phyloP scores from a whole-genome alignment of 1,284 basidiomycete species.

The Malassezia globosa region DNA sequence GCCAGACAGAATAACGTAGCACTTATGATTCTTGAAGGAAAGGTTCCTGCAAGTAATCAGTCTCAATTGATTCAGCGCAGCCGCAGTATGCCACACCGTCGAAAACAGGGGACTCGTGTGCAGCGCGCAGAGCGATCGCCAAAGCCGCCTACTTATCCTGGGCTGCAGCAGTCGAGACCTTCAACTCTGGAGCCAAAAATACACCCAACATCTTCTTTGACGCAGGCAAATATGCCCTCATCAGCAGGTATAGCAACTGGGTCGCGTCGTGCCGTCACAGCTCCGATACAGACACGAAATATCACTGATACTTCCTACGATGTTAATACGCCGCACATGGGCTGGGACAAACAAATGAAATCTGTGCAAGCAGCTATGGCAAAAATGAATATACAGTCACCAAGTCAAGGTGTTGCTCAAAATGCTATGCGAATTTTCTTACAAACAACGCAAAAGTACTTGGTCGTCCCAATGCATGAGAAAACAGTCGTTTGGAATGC shows the following conservation, averaged over 20 bases:
- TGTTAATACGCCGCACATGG: too few relatives aligned
- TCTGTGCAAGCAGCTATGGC: neutral
- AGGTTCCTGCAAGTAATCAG: neutral
- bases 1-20: slow-evolving; percentile 6
- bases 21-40: slow-evolving; percentile 1
- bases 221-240: too few relatives aligned
- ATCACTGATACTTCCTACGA: too few relatives aligned
- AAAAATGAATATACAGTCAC: too few relatives aligned
- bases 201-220: too few relatives aligned
- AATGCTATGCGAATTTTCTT: slow-evolving; percentile 3
- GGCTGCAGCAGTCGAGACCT: neutral
- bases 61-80: neutral
- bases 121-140: neutral
- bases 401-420: neutral
- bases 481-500: neutral
- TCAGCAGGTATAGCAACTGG: too few relatives aligned
- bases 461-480: neutral
- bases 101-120: too few relatives aligned
- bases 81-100: neutral
- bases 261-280: neutral
- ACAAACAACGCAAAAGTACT: slow-evolving; percentile 6
- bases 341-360: too few relatives aligned
- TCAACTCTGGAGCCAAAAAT: too few relatives aligned
- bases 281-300: neutral
- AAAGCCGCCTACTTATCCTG: neutral